A percentile compares a stretch with the other conserved stretches of the same genome.
Evolutionary conservation across 208 protist genomes (phyloP).

Genomic region (Acanthamoeba lugdunensis): DNA sequence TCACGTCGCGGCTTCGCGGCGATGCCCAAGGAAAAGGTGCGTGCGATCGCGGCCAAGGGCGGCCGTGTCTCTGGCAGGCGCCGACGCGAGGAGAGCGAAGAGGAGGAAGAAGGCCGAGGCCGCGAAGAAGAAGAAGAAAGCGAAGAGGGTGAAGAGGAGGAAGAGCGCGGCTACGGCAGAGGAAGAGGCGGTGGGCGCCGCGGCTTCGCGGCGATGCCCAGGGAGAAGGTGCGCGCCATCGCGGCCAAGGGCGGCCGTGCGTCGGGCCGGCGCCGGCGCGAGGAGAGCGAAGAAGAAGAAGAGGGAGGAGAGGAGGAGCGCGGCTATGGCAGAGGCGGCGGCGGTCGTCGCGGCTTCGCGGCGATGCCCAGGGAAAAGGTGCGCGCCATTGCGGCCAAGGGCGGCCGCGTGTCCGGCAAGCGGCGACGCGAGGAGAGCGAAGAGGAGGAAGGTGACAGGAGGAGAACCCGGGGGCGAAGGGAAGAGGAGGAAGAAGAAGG

Average conservation of each 20-base stretch:
- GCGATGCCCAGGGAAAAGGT: background rate
- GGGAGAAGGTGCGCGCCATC: background rate
- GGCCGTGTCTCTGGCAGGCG: background rate
- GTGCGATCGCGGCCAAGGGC: background rate
- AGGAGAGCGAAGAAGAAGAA: too few relatives aligned
- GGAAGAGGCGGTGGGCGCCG: background rate
- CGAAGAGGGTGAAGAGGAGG: background rate
- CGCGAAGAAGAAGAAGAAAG: background rate
- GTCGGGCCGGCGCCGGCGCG: too few relatives aligned
- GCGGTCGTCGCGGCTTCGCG: background rate
- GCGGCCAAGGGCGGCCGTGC: background rate
- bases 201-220: background rate
- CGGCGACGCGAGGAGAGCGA: background rate
- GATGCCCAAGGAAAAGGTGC: conserved; percentile 3
- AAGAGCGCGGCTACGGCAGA: background rate
- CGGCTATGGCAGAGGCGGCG: background rate
- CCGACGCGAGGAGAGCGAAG: background rate
- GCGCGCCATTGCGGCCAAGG: background rate
- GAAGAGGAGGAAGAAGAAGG: background rate
- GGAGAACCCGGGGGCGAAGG: background rate
- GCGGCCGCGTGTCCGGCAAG: background rate
- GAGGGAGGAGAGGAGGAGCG: background rate
- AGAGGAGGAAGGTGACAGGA: background rate
- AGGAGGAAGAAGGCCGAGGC: background rate
- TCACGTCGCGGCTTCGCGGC: background rate